Conservation (phyloP, 495 filamentous ascomycete species). For the Penicillium daleae region DNA sequence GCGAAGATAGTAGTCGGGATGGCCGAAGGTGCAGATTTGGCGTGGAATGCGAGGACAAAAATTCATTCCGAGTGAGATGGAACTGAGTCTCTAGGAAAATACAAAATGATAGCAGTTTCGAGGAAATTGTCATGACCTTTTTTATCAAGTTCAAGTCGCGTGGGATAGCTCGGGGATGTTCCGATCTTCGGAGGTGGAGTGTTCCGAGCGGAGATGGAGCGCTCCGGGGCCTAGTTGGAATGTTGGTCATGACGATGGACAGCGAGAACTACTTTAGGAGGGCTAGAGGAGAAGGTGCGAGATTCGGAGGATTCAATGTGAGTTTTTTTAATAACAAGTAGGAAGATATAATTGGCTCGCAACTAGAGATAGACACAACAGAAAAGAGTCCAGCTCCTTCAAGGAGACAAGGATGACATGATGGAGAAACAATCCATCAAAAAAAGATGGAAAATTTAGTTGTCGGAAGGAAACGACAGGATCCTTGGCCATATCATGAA, state of each 20-base stretch:
- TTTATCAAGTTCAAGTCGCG: background rate
- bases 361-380: background rate
- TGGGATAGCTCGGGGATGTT: constrained; percentile 10
- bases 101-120: background rate
- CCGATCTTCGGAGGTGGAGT: constrained; percentile 24
- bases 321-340: too few relatives aligned
- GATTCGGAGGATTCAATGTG: background rate
- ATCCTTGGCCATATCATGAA: background rate
- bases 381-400: background rate
- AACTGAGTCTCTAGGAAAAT: background rate
- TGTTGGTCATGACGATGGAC: background rate
- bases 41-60: background rate
- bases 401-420: constrained; percentile 1
- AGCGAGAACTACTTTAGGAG: background rate
- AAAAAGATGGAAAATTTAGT: too few relatives aligned
- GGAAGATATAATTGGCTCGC: background rate
- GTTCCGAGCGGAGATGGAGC: constrained; percentile 3
- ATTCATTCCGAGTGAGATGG: background rate
- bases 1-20: background rate
- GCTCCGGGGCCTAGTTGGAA: background rate
- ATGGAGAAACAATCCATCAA: background rate
- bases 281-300: constrained; percentile 4
- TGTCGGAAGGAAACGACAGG: background rate
- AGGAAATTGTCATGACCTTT: background rate
- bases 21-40: background rate